Evolutionary conservation across 257 asterid genomes (phyloP), one percentile per base, ranked within the genome.

Genomic region (Haberlea rhodopensis): DNA sequence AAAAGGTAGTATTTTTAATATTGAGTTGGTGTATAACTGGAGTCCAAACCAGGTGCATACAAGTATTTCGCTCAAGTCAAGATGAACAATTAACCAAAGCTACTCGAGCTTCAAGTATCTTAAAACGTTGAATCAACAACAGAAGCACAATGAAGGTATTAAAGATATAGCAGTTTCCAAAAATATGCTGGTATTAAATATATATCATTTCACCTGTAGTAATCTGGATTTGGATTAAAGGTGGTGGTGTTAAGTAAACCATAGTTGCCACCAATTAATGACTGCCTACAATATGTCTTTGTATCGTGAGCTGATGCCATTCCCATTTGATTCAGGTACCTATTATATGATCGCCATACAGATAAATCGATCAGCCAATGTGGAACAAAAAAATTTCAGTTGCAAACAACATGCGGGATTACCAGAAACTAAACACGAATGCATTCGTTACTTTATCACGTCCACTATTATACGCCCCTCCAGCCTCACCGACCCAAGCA

Each of bases 371-470:
- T 21, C 28, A 49, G 62, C 52, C 11, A 13, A 37, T 5, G 46
- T 3, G 4, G 22, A 19, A 37, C 10, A 6, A 56, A 8, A 24
- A 8, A 3, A 5, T 22, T 60, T 15, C 3, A 21, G 62, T 28
- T 37, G 52, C 1, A 11, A 20, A 32, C 8, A 20, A 32, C 8
- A 27, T 10, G 18, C 16, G 45, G 31, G 18, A 53, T 76, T 80
- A 86, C 95, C 95, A 87, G 75, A 84, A 87, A 71, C 87, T 79
- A 66, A 70, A 80, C 7, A 79, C 87, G 45, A 84, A 87, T 2
- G 91, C 82, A 18, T 84, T 87, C 46, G 95, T 68, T 46, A 87
- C 87, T n/a, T 61, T 65, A 57, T 80, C 40, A 13, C 77, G 77
- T 11, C 87, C 87, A 5, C 87, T 82, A 67, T 82, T 82, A 64